phyloP scores from a whole-genome alignment of 371 early-diverging fungal genomes.

The Dipsacomyces acuminosporus region DNA sequence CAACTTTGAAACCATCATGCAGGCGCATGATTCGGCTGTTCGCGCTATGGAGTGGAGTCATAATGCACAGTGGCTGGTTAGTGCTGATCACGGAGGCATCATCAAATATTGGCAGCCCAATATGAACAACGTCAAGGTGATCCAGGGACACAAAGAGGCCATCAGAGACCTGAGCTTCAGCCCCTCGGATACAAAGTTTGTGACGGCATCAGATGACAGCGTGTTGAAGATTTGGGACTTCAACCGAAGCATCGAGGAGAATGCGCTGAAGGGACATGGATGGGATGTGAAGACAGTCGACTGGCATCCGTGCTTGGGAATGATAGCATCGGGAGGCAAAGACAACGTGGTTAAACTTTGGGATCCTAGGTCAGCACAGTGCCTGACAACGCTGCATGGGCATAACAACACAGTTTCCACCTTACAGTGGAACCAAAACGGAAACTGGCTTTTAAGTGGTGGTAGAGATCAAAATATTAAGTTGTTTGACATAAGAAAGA shows the following conservation, averaged over 20 bases:
- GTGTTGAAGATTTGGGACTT: slow-evolving; percentile 98
- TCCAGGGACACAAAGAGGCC: slow-evolving; percentile 91
- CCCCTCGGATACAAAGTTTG: slow-evolving; percentile 92
- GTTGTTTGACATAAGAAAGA: slow-evolving; percentile 93
- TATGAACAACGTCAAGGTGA: slow-evolving; percentile 95
- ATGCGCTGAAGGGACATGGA: slow-evolving; percentile 89
- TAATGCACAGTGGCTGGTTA: slow-evolving; percentile 95
- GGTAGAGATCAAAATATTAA: slow-evolving; percentile 96
- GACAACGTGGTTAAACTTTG: slow-evolving; percentile 98
- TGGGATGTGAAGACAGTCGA: slow-evolving; percentile 99
- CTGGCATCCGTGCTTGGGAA: slow-evolving; percentile 96
- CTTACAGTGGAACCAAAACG: slow-evolving; percentile 95
- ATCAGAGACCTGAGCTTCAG: slow-evolving; percentile 89
- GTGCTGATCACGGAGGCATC: slow-evolving; percentile 92
- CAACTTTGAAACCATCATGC: slow-evolving; percentile 99
- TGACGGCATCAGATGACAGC: slow-evolving; percentile 97
- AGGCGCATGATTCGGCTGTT: slow-evolving; percentile 96
- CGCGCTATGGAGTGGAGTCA: slow-evolving; percentile 98
- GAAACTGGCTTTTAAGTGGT: slow-evolving; percentile 94
- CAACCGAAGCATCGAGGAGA: slow-evolving; percentile 83
- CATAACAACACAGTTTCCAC: slow-evolving; percentile 97
- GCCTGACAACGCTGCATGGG: slow-evolving; percentile 90
- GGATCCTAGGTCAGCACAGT: slow-evolving; percentile 95
- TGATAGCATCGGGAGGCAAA: slow-evolving; percentile 98
- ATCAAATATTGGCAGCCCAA: slow-evolving; percentile 99